Base-by-base conservation (phyloP, 768 basidiomycete species). In the Harrya chromipes region DNA sequence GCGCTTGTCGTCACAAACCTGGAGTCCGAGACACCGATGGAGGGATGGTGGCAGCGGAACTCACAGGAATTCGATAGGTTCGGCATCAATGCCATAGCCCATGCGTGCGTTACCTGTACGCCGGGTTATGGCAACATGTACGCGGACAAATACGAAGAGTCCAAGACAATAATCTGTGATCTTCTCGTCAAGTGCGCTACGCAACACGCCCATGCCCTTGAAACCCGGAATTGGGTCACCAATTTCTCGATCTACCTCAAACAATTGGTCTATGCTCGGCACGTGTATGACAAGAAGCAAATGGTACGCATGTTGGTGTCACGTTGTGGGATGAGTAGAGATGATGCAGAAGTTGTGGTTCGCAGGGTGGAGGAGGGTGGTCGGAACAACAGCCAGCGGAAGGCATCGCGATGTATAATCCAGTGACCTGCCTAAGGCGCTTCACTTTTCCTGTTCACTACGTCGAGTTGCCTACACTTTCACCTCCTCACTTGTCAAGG, bases 1-100 rank as follows among this genome's bases (percentile, higher is more conserved):
- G 62, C 72, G 4, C 50, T 77, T 14, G 70, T 70, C 24, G 60
- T 76, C 33, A 76, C 72, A 4, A 69, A 74, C 43, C 49, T 76
- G 9, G 75, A 74, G 49, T 53, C 59, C 17, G 60, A 65, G 49
- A 55, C 58, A 13, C 55, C 53, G 35, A 70, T 70, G 67, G 70
- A 70, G 24, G 31, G 13, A 6, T 70, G 69, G 70, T 70, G 69
- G 70, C 50, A 54, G n/a, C 46, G 56, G 41, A 70, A 70, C 44
- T 50, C 59, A 24, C 41, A 52, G 6, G 59, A 57, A 36, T 65
- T 69, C 49, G 45, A 42, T 24, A 52, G 45, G 29, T 56, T 59
- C 26, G 53, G 54, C 14, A 60, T 70, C 49, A 3, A 54, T 47
- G 55, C 45, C 43, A 41, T 52, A 8, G 67, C 56, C 4, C 62